A percentile compares a stretch with the other conserved stretches of the same genome.
These are phyloP conservation scores for Saccharum hybrid DNA, from an alignment of 202 grass and related monocot genomes.

Conservation along the genomic window DNA sequence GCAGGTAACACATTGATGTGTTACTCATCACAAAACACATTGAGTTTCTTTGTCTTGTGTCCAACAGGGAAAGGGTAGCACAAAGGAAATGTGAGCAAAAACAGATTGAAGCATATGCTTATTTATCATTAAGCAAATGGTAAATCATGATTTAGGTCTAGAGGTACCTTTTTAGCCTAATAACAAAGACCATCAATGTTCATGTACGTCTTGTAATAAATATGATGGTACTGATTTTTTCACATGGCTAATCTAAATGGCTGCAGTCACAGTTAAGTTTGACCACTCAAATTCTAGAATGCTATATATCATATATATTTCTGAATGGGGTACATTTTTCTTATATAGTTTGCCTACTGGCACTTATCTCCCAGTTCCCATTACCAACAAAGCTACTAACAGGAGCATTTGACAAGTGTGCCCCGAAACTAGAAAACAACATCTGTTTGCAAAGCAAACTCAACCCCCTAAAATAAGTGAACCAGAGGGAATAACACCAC, in stretches of 20 bases:
- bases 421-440: background rate
- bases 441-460: background rate
- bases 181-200: background rate
- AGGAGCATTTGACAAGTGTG: background rate
- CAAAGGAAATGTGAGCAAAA: background rate
- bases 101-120: background rate
- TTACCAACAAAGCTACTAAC: background rate
- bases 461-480: background rate
- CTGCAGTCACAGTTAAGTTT: background rate
- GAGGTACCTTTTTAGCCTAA: background rate
- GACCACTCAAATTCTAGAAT: background rate
- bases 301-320: background rate
- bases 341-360: background rate
- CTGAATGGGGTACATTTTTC: background rate
- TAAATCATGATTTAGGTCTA: background rate
- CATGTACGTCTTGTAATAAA: background rate
- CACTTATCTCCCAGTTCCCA: background rate
- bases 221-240: background rate
- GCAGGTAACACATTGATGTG: background rate
- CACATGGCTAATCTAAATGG: background rate
- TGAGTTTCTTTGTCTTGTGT: background rate
- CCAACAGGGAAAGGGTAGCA: slow-evolving; percentile 7
- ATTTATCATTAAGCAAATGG: background rate
- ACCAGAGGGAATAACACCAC: background rate
- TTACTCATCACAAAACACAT: background rate